Evolutionary conservation across 257 asterid genomes (phyloP), one percentile per base, ranked within the genome.

Genomic region (Gardenia jasminoides): DNA sequence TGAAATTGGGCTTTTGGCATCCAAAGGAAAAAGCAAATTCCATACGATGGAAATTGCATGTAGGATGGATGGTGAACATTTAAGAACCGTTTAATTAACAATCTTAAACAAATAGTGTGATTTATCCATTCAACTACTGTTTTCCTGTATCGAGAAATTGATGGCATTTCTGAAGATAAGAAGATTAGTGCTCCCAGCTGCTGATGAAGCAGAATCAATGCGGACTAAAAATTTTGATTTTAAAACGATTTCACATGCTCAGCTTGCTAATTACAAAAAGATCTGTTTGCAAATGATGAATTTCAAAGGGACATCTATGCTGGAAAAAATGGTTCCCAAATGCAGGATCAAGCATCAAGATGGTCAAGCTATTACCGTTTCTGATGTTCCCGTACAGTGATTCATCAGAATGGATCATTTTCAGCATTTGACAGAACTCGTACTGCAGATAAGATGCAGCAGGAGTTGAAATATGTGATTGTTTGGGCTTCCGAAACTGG

Each of bases 141-240:
- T 90, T 85, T 89, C 97, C 44, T 87, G 96, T 86, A 86, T 93
- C 19, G 97, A 91, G 88, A 92, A 93, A 81, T 81, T 93, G 84
- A 88, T 93, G 52, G 91, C 97, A 7, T 91, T 84, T 82, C 78
- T 96, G 88, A 85, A 87, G 24, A 89, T 96, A 28, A 90, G 87
- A 80, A 88, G 85, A 71, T 84, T 91, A 75, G 96, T 96, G 72
- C 98, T 96, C 84, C 99, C 99, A 33, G 97, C 98, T 67, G 86
- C 98, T 19, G 94, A 90, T 17, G 97, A 89, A 81, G 98, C 97
- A 43, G 90, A 87, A 80, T 87, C 97, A 75, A 96, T 96, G 72
- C 93, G 99, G 99, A 93, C 94, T 10, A 84, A 93, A 48, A 93
- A 92, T 87, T 96, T 96, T 89, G 96, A 97, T 59, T 96, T 96